A percentile compares a stretch with the other conserved stretches of the same genome.
Evolutionary conservation across 192 early-diverging fungal genomes (phyloP).

Genomic region (Backusella australiensis): DNA sequence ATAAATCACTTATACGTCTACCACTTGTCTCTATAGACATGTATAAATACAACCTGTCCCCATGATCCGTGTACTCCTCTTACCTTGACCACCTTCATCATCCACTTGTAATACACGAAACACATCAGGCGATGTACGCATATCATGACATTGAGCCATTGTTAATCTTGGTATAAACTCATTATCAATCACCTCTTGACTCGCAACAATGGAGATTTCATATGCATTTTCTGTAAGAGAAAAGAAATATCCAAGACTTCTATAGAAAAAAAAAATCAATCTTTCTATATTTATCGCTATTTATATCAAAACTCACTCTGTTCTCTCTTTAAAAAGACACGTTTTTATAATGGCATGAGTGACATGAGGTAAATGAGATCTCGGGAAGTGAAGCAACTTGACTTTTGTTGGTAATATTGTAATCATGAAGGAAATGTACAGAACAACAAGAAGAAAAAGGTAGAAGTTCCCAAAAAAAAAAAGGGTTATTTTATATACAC

Average conservation of each 20-base stretch:
- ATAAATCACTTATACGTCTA: slow-evolving; percentile 56
- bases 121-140: slow-evolving; percentile 52
- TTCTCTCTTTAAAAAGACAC: slow-evolving; percentile 45
- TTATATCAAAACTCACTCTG: slow-evolving; percentile 18
- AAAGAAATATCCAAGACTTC: slow-evolving; percentile 54
- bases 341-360: slow-evolving; percentile 63
- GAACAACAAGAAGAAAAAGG: slow-evolving; percentile 7
- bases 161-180: slow-evolving; percentile 48
- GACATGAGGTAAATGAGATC: slow-evolving; percentile 44
- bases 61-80: background rate
- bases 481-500: background rate
- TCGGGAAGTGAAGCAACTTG: slow-evolving; percentile 60
- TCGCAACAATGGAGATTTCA: slow-evolving; percentile 65
- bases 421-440: slow-evolving; percentile 34
- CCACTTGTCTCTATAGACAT: slow-evolving; percentile 35
- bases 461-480: background rate
- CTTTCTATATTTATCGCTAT: background rate
- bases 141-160: slow-evolving; percentile 36
- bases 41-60: too few species aligned
- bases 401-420: slow-evolving; percentile 60
- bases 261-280: background rate
- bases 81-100: slow-evolving; percentile 51
- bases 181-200: slow-evolving; percentile 48
- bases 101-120: slow-evolving; percentile 70
- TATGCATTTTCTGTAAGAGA: slow-evolving; percentile 67